A percentile compares a stretch with the other conserved stretches of the same genome.
phyloP scores from a whole-genome alignment of 2,329 filamentous ascomycete species.

The Neodidymelliopsis sp. region DNA sequence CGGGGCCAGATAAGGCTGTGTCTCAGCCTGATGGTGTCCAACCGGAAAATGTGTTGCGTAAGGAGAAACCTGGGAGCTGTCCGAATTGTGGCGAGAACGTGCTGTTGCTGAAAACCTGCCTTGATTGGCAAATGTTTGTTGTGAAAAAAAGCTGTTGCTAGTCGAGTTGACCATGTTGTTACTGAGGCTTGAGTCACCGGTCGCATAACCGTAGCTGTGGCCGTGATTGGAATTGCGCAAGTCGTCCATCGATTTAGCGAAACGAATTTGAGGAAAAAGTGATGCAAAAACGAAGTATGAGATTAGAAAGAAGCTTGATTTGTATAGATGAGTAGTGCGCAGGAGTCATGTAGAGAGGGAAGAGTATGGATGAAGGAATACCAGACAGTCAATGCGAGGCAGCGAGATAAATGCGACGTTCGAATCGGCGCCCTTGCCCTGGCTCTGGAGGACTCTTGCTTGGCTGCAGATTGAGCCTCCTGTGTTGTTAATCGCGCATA shows the following conservation, averaged over 20 bases:
- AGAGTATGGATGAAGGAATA: neutral
- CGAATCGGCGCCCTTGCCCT: conserved; percentile 2
- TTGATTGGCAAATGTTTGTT: neutral
- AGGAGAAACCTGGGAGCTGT: conserved; percentile 16
- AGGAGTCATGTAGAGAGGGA: neutral
- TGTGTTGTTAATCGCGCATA: conserved; percentile 11
- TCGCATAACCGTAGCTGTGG: neutral
- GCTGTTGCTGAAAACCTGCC: conserved; percentile 8
- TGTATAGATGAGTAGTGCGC: neutral
- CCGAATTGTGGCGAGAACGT: conserved; percentile 22
- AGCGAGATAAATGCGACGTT: conserved; percentile 12
- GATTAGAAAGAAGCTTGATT: neutral
- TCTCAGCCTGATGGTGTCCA: conserved; percentile 23
- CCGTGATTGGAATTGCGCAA: neutral
- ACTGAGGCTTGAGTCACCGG: neutral
- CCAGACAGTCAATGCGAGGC: conserved; percentile 2
- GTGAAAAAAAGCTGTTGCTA: neutral
- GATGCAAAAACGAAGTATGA: neutral
- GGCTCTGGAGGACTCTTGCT: conserved; percentile 15
- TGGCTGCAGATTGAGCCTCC: conserved; percentile 20
- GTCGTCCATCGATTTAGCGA: neutral
- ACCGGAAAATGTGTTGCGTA: neutral
- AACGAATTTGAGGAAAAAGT: neutral
- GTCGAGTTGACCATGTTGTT: neutral
- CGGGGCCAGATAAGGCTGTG: conserved; percentile 25